Base-by-base conservation (phyloP, 495 filamentous ascomycete genomes). In the Trichoderma parareesei region DNA sequence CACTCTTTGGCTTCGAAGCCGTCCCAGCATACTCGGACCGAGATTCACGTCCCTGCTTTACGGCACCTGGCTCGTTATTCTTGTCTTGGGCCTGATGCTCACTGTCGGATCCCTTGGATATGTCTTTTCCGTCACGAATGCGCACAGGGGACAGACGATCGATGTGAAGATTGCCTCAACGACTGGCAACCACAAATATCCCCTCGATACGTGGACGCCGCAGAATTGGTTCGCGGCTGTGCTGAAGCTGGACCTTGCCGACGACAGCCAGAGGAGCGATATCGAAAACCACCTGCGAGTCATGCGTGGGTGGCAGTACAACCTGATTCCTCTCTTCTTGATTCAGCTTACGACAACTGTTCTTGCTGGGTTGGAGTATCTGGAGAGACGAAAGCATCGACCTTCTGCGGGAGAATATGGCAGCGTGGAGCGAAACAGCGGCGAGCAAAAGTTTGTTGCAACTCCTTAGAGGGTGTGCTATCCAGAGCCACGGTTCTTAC, bases 201-300 rank as follows among this genome's bases (percentile, higher is more conserved):
- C 79, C 1, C 61, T 70, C 40, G 69, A 76, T 20, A 60, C 66
- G 2, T 86, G 84, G 84, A 83, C 83, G 27, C 82, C 84, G 16
- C 79, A 81, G 71, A 83, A 74, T 61, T 86, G 84, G 84, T 81
- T 79, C 67, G 71, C 74, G 4, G 80, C 79, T 1, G 72, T 86
- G 33, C 71, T 83, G 13, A 66, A 71, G 37, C 74, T 84, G 37
- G 73, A 79, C n/a, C 62, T 86, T 20, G 71, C 68, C 5, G 65
- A 71, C 43, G 65, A 66, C 1, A 63, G 64, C 37, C 68, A 74
- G 4, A 66, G 72, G 20, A 67, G 68, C 40, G 73, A 78, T 10
- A 80, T 86, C 20, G 38, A 62, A 35, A 65, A 69, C 14, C 77
- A 82, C 48, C 65, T 82, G 63, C 70, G 41, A 14, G 60, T 80